A percentile compares a stretch with the other conserved stretches of the same genome.
Conservation (phyloP, 192 early-diverging fungal genomes). For the Coemansia sp. region DNA sequence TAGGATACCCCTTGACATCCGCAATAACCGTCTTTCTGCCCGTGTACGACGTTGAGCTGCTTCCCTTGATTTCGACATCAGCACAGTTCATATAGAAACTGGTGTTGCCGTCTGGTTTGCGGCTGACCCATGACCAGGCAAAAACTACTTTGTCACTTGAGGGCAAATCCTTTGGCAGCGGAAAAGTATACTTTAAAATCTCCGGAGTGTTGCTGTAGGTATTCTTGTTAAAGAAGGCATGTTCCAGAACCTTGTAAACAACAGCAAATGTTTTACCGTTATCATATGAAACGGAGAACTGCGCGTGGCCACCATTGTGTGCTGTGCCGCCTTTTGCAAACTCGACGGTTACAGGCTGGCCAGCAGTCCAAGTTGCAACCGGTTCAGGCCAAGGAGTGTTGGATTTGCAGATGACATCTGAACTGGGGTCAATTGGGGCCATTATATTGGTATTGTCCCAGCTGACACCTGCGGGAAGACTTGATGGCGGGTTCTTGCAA, state of each 20-base stretch:
- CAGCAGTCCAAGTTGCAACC: slow-evolving; percentile 53
- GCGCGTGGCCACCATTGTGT: slow-evolving; percentile 67
- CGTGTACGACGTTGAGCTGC: slow-evolving; percentile 30
- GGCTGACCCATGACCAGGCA: slow-evolving; percentile 66
- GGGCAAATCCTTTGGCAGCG: slow-evolving; percentile 49
- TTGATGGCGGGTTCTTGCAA: slow-evolving; percentile 33
- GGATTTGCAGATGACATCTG: slow-evolving; percentile 30
- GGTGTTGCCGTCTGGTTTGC: slow-evolving; percentile 59
- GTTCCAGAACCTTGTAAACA: slow-evolving; percentile 41
- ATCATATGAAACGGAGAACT: slow-evolving; percentile 67
- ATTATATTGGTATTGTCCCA: slow-evolving; percentile 40
- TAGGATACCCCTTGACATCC: slow-evolving; percentile 38
- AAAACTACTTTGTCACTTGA: slow-evolving; percentile 51
- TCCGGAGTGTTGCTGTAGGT: slow-evolving; percentile 4
- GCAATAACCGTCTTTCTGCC: slow-evolving; percentile 46
- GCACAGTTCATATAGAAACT: slow-evolving; percentile 57
- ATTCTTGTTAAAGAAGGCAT: slow-evolving; percentile 30
- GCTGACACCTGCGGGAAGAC: slow-evolving; percentile 38
- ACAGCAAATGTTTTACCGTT: slow-evolving; percentile 62
- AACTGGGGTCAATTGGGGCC: slow-evolving; percentile 26
- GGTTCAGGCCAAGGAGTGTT: slow-evolving; percentile 26
- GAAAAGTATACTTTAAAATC: slow-evolving; percentile 30
- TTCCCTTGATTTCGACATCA: slow-evolving; percentile 64
- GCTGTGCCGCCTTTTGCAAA: slow-evolving; percentile 46
- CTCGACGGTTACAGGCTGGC: slow-evolving; percentile 41